Evolutionary conservation across 352 stramenopile species (phyloP), one percentile per base, ranked within the genome.

Genomic region (Phytopythium helicoides): DNA sequence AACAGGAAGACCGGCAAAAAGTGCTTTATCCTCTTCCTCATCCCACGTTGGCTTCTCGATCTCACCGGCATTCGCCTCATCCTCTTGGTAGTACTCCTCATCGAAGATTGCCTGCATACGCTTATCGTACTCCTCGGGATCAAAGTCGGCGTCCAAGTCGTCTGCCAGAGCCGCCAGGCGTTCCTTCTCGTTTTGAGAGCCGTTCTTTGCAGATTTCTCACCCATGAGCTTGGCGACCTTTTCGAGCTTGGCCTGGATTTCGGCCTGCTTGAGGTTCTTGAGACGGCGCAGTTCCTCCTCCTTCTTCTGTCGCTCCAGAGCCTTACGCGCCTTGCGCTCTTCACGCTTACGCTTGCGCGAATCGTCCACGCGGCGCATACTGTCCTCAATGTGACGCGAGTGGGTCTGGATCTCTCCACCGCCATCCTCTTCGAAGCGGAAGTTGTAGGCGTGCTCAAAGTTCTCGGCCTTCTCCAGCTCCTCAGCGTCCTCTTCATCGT

Each of bases 361-460:
- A 52, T 99, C 97, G 53, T 99, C 97, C 60, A 97, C 95, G 33
- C 97, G 89, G 64, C 97, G 91, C 58, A 99, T 73, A 19, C 86
- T 89, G 58, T 93, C 88, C 9, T 95, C 76, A 47, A 97, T 78
- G 34, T 73, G 64, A 35, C 95, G 74, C 21, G 87, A 60, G 58
- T 97, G 79, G 8, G 76, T 96, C 56, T 92, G 67, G 53, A 97
- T 95, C 25, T 92, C 47, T 6, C 81, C 81, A 26, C 81, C 88
- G 31, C 82, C 91, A 46, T 96, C 92, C 71, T 99, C 93, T 73
- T 99, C 97, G 63, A 99, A 99, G 18, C 97, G 92, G 66, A 99
- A 99, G 70, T 99, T 99, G 82, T 99, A 99, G 35, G 95, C 91
- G 56, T 96, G 88, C 70, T 99, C 97, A 72, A 99, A 99, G 22